Evolutionary conservation across 495 filamentous ascomycete species (phyloP), one percentile per base, ranked within the genome.

Genomic region (Glonium stellatum): DNA sequence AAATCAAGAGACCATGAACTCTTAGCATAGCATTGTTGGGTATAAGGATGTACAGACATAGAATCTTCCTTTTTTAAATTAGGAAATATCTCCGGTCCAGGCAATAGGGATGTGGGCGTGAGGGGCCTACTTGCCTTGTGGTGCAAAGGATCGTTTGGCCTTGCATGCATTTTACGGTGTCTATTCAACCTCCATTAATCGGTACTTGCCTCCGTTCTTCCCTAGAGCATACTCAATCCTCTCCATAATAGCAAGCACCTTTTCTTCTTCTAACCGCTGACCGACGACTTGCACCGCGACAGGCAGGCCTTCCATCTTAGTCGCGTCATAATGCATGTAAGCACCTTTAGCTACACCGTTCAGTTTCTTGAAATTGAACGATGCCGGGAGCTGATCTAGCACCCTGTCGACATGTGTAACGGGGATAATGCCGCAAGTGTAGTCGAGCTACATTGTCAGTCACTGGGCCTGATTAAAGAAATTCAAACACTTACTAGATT

Each of bases 241-340:
- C 67, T 86, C 78, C 92, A 97, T 96, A 21, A 88, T 78, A 0
- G 86, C 86, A 60, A 96, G 73, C 12, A 96, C 89, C 75, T 95
- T 95, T 78, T 97, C 93, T 71, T 98, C 92, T 71, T 95, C 82
- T 69, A 95, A 79, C 34, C 91, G 79, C 57, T 87, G 80, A 8
- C 90, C 92, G 0, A 96, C 87, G 5, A 97, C 77, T 72, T 97
- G 93, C 37, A 96, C 82, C 0, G 80, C 91, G 2, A 96, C 90
- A 0, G 92, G 91, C 60, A 97, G 75, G 5, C 90, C 92, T 37
- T 88, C 83, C 90, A 97, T 97, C 55, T 79, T 82, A 5, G 75
- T 72, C 0, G 90, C 86, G 69, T 97, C 84, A 68, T 97, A 98
- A 67, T 90, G 84, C 69, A 83, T 87, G 77, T 93, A 97, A 0